Evolutionary conservation across 2,329 filamentous ascomycete genomes (phyloP).

Genomic region (Stagonosporopsis cucurbitacearum): DNA sequence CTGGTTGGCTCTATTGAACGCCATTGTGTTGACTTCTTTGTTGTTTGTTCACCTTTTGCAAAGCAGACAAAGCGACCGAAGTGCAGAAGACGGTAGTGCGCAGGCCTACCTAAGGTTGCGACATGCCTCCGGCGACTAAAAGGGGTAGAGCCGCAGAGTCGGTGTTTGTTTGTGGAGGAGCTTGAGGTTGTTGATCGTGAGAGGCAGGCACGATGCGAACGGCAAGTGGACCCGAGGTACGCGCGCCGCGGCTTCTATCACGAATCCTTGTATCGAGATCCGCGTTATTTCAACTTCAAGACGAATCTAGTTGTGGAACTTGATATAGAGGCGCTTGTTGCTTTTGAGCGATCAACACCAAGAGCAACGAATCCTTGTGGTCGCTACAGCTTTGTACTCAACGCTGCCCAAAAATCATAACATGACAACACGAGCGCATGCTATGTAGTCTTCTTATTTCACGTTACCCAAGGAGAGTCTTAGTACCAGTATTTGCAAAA

Average conservation of each 20-base stretch:
- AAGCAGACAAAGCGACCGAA: background rate
- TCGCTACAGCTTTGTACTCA: too few relatives aligned
- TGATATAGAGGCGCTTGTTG: too few relatives aligned
- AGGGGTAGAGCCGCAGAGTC: background rate
- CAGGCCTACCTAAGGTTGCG: background rate
- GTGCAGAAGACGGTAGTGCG: background rate
- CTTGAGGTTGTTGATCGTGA: constrained; percentile 15
- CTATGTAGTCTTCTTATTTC: too few relatives aligned
- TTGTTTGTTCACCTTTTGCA: constrained; percentile 21
- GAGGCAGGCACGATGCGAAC: constrained; percentile 15
- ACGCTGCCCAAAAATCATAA: too few relatives aligned
- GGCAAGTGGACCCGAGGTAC: constrained; percentile 12
- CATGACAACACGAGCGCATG: too few relatives aligned
- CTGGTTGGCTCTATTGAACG: constrained; percentile 46
- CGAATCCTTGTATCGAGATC: constrained; percentile 11
- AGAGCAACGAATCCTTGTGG: too few relatives aligned
- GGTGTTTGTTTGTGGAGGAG: constrained; percentile 1
- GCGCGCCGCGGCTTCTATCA: constrained; percentile 6
- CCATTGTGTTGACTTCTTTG: constrained; percentile 33
- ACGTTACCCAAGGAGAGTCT: background rate
- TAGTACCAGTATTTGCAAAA: background rate
- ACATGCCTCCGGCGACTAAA: background rate
- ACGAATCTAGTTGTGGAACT: too few relatives aligned
- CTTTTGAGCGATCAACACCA: too few relatives aligned
- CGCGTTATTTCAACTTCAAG: too few relatives aligned